Base-by-base conservation (phyloP, 164 flowering plant genomes). In the Magnolia changhungtana region DNA sequence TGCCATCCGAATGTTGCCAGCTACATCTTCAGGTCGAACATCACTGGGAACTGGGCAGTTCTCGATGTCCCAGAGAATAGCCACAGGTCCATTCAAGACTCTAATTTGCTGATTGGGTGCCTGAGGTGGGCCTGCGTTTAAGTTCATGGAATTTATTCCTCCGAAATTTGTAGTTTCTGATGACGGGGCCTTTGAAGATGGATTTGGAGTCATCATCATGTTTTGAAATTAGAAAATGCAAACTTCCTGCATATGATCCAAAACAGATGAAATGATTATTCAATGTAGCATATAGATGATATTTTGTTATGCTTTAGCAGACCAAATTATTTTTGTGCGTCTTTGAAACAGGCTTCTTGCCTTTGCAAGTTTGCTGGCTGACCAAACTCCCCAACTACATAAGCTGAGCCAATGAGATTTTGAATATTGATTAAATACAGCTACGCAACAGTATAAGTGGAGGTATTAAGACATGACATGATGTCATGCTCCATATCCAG, bases 21-120 rank as follows among this genome's bases (percentile, higher is more conserved):
- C 95, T 50, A 96, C 94, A 81, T 96, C 98, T 83, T 96, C 97
- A 18, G 99, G 95, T 21, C 92, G 95, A 10, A 93, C 95, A 80
- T 89, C 97, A 82, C 90, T 89, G 5, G 98, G 99, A 50, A 93
- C 91, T 63, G 95, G 94, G 80, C 98, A 93, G 79, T 96, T 96
- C 84, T 96, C 99, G 69, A 96, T 93, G 81, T 96, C 98, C 99
- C 99, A 96, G 9, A 96, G 87, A 68, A 96, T 93, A 50, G 94
- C 96, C 59, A 93, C 88, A 67, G 91, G 89, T 63, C 95, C 90
- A 67, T 87, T 83, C 13, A 78, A 37, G 69, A 58, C 59, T 13
- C 77, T 80, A 27, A 20, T 77, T 61, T 82, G 90, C 72, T 80
- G 89, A 63, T 65, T 9, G 74, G 81, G 72, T 76, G 80, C 59